A percentile compares a stretch with the other conserved stretches of the same genome.
Evolutionary conservation across 179 eudicot genomes (phyloP).

Genomic region (Actinidia polygama): DNA sequence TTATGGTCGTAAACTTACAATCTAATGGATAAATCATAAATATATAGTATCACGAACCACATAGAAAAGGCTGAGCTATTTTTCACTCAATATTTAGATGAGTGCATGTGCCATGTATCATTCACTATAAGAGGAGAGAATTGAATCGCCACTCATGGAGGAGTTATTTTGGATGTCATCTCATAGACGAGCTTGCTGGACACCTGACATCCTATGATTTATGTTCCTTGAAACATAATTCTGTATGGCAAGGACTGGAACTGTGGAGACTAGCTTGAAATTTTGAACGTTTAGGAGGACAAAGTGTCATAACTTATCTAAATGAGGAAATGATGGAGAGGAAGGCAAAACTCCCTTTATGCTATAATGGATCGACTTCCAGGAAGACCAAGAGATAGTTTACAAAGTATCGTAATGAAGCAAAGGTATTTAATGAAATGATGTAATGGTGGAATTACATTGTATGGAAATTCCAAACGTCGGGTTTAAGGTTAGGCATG

Average conservation of each 20-base stretch:
- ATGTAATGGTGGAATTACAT: background rate
- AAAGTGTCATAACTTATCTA: background rate
- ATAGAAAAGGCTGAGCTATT: constrained; percentile 7
- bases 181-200: background rate
- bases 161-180: constrained; percentile 2
- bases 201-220: background rate
- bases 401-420: constrained; percentile 11
- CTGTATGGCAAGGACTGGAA: background rate
- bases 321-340: background rate
- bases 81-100: background rate
- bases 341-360: background rate
- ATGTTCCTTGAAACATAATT: background rate
- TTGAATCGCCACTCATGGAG: background rate
- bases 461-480: background rate
- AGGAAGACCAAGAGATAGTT: background rate
- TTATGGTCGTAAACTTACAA: background rate
- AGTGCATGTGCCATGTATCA: background rate
- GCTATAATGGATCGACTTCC: background rate
- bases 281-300: background rate
- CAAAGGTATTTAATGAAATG: background rate
- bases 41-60: background rate
- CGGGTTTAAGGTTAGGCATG: background rate
- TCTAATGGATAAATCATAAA: too few species aligned
- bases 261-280: background rate
- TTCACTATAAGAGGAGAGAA: constrained; percentile 2